phyloP scores from a whole-genome alignment of 306 rosid genomes.

The Cotoneaster glaucophyllus region DNA sequence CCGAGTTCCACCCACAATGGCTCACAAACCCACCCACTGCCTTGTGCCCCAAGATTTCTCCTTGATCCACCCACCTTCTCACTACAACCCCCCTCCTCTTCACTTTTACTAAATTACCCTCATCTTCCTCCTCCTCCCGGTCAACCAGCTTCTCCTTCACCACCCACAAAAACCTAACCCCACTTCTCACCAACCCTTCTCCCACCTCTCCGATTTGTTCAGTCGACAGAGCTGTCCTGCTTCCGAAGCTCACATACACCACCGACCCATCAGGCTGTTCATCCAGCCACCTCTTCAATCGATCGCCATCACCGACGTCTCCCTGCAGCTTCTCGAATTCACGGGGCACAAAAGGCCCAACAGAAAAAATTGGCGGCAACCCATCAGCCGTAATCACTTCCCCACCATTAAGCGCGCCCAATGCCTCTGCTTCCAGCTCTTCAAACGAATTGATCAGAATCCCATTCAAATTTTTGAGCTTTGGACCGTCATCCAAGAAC shows the following conservation, averaged over 20 bases:
- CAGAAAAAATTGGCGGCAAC: conserved; percentile 29
- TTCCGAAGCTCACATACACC: conserved; percentile 51
- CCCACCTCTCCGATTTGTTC: conserved; percentile 47
- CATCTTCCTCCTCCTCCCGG: conserved; percentile 26
- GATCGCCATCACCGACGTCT: neutral
- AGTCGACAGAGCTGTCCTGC: conserved; percentile 29
- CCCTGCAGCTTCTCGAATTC: conserved; percentile 33
- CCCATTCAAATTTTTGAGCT: conserved; percentile 29
- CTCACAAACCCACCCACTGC: conserved; percentile 50
- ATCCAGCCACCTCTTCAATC: conserved; percentile 32
- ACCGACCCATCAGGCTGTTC: conserved; percentile 35
- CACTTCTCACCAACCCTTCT: conserved; percentile 38
- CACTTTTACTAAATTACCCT: too few relatives aligned
- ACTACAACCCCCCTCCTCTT: conserved; percentile 31
- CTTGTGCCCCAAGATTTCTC: conserved; percentile 26
- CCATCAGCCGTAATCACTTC: too few relatives aligned
- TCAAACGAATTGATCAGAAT: conserved; percentile 40
- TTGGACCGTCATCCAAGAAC: conserved; percentile 20
- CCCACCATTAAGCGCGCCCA: conserved; percentile 27
- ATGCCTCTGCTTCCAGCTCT: conserved; percentile 25
- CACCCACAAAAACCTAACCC: conserved; percentile 51
- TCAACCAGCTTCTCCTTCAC: conserved; percentile 47
- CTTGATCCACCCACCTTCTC: conserved; percentile 49
- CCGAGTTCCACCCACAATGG: conserved; percentile 62
- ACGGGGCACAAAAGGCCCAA: conserved; percentile 47